Base-by-base conservation (phyloP, 2,329 filamentous ascomycete species). In the Magnaporthiopsis rhizophila region DNA sequence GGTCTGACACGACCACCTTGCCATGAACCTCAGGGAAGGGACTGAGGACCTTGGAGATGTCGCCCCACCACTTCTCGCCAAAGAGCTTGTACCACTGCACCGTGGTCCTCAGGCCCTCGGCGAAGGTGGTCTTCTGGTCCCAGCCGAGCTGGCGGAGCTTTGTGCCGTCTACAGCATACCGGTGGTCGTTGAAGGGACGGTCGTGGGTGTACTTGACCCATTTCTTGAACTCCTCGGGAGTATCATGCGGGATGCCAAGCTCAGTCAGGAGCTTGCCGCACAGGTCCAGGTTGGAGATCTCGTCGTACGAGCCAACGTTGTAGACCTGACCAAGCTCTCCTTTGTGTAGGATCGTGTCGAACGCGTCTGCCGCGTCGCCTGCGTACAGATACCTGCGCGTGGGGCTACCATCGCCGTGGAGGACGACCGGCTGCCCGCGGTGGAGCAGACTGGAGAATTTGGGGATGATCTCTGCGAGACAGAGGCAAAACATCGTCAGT, bases 311-410 rank as follows among this genome's bases (percentile, higher is more conserved):
- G 59, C 89, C 88, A 12, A 95, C 89, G 68, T 95, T 95, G 80
- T 95, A 95, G 66, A 90, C 85, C 71, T 92, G 88, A 1, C 90
- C 90, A 45, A 90, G 79, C 62, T 82, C 78, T 26, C 91, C 91
- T 70, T 86, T 87, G 80, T 95, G 91, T 30, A 95, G 81, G 70
- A 95, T 92, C 0, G 89, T 92, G 76, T 95, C 90, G 70, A 94
- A 89, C 2, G 90, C 91, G 71, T 94, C 89, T 4, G 89, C 89
- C 2, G 90, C 90, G 72, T 95, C 91, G 11, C 86, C 88, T 2
- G 89, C 91, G 70, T 88, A 94, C 11, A 95, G 82, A 72, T 93
- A 95, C 64, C 89, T 82, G 36, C 91, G 83, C 0, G 88, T 90
- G 15, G 89, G 88, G 45, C 83, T 87, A 36, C 91, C 91, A 69